phyloP scores from a whole-genome alignment of 495 filamentous ascomycete genomes.

The Penicillium bialowiezense region DNA sequence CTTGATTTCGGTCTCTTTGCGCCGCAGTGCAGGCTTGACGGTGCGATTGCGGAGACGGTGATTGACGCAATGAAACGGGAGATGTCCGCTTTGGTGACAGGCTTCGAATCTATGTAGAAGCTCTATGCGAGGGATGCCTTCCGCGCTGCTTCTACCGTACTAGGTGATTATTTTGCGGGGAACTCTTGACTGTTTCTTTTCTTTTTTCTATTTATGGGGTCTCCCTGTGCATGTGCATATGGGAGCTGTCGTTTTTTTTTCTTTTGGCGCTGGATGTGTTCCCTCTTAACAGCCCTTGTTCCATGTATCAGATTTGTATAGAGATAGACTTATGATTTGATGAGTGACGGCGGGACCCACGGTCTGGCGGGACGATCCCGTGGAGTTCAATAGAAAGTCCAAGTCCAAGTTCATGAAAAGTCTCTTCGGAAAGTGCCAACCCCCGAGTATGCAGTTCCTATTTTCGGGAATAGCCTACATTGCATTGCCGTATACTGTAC shows the following conservation, averaged over 20 bases:
- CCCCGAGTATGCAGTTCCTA: neutral
- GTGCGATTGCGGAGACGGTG: constrained; percentile 16
- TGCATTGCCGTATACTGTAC: too few relatives aligned
- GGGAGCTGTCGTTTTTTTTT: constrained; percentile 12
- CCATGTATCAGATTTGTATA: constrained; percentile 4
- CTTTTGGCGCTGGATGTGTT: constrained; percentile 22
- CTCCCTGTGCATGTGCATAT: constrained; percentile 20
- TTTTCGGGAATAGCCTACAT: too few relatives aligned
- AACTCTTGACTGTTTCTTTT: neutral
- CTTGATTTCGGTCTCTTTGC: constrained; percentile 38
- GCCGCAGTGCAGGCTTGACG: constrained; percentile 18
- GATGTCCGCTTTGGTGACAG: constrained; percentile 14
- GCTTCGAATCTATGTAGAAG: constrained; percentile 5
- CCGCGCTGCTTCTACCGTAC: neutral
- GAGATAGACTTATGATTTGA: constrained; percentile 8
- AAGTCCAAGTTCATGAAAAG: too few relatives aligned
- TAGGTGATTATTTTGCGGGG: constrained; percentile 2
- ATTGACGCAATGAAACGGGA: constrained; percentile 22
- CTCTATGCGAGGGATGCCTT: constrained; percentile 1
- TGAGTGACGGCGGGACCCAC: constrained; percentile 10
- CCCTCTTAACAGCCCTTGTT: neutral
- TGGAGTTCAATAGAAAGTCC: neutral
- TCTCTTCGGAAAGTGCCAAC: too few relatives aligned
- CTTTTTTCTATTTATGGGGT: neutral
- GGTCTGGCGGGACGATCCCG: constrained; percentile 19